Percentiles rank a stretch among this genome's conserved stretches.
phyloP scores from a whole-genome alignment of 2,329 filamentous ascomycete species.

The Aspergillus intermedius region DNA sequence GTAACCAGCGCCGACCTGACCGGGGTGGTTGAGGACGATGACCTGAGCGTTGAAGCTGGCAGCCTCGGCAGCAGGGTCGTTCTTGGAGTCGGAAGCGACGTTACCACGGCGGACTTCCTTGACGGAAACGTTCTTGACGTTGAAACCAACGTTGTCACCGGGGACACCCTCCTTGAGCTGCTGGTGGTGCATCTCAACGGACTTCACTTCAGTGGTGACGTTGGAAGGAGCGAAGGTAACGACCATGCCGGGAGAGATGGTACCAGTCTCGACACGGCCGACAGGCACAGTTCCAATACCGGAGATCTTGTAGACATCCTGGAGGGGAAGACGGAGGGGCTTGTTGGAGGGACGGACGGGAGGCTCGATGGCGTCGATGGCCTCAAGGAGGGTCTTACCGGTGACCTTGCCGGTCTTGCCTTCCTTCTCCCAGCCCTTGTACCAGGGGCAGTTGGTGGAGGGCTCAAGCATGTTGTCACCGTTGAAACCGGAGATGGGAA shows the following conservation, averaged over 20 bases:
- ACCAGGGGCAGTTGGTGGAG: slow-evolving; percentile 96
- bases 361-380: slow-evolving; percentile 92
- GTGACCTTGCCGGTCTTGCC: slow-evolving; percentile 76
- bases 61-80: slow-evolving; percentile 83
- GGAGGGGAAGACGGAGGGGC: slow-evolving; percentile 98
- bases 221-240: slow-evolving; percentile 97
- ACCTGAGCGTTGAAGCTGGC: slow-evolving; percentile 99
- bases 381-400: slow-evolving; percentile 98
- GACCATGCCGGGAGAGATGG: slow-evolving; percentile 76
- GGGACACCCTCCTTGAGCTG: slow-evolving; percentile 91
- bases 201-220: slow-evolving; percentile 99
- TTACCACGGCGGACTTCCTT: slow-evolving; percentile 99
- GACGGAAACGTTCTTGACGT: slow-evolving; percentile 99
- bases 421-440: slow-evolving; percentile 99
- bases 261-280: slow-evolving; percentile 99
- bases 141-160: slow-evolving; percentile 99
- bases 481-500: slow-evolving; percentile 99
- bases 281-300: slow-evolving; percentile 99
- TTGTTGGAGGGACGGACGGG: slow-evolving; percentile 94
- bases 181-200: slow-evolving; percentile 99
- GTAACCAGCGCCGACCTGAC: slow-evolving; percentile 98
- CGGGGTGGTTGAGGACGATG: slow-evolving; percentile 99
- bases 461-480: slow-evolving; percentile 97
- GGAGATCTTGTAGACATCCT: slow-evolving; percentile 99
- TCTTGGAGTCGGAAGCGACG: slow-evolving; percentile 99